phyloP scores from a whole-genome alignment of 78 protist genomes.

The Dictyostelium discoideum region dicty_2.7 NC_007090.3:3188001-3188500 shows the following conservation, averaged over 20 bases:
- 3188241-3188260: background rate
- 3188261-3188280: background rate
- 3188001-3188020: background rate
- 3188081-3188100: background rate
- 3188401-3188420: background rate
- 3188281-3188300: background rate
- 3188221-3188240: background rate
- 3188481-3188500: too few species aligned
- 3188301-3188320: background rate
- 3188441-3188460: conserved; percentile 5
- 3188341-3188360: background rate
- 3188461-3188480: background rate
- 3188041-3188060: background rate
- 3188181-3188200: background rate
- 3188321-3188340: conserved; percentile 7
- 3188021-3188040: background rate
- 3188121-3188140: background rate
- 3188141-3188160: background rate
- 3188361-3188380: background rate
- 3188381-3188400: background rate
- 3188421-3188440: background rate
- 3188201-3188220: background rate
- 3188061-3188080: background rate
- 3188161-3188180: background rate
- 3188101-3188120: background rate